These are phyloP conservation scores for Monotropa hypopitys DNA, from an alignment of 179 eudicot genomes.

Conservation along the genomic window DNA sequence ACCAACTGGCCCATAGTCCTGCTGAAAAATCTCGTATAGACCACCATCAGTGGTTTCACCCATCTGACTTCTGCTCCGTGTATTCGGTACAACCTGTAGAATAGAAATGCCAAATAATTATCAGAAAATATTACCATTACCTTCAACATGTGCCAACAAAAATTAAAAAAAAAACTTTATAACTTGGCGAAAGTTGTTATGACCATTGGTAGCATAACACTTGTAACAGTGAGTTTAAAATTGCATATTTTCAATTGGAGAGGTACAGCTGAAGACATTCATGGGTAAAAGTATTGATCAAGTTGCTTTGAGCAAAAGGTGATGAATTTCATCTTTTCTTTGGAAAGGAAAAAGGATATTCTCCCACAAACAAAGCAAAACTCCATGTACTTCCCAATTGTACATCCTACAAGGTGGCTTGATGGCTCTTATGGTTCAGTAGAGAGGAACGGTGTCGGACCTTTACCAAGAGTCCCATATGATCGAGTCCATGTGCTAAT, in stretches of 20 bases:
- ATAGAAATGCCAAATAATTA: neutral
- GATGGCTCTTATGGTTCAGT: neutral
- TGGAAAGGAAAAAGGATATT: neutral
- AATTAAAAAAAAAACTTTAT: neutral
- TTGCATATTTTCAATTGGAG: neutral
- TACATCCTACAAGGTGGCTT: neutral
- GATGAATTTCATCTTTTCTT: neutral
- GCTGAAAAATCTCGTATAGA: conserved; percentile 93
- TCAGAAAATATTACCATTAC: neutral
- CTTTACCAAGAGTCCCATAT: neutral
- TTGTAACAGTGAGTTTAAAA: neutral
- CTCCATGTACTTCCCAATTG: neutral
- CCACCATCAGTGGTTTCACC: conserved; percentile 99
- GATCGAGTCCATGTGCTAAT: no score
- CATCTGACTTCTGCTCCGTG: conserved; percentile 99
- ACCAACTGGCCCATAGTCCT: conserved; percentile 95
- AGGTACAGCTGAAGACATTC: neutral
- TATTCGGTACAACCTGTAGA: conserved; percentile 84
- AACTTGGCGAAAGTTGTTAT: neutral
- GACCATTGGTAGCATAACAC: neutral
- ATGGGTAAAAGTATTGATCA: neutral
- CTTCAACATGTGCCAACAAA: neutral
- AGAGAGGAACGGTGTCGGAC: neutral
- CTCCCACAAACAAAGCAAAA: neutral
- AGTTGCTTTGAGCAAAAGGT: neutral